Evolutionary conservation across 352 stramenopile species (phyloP), one percentile per base, ranked within the genome.

Genomic region (Pythium sukuiense): DNA sequence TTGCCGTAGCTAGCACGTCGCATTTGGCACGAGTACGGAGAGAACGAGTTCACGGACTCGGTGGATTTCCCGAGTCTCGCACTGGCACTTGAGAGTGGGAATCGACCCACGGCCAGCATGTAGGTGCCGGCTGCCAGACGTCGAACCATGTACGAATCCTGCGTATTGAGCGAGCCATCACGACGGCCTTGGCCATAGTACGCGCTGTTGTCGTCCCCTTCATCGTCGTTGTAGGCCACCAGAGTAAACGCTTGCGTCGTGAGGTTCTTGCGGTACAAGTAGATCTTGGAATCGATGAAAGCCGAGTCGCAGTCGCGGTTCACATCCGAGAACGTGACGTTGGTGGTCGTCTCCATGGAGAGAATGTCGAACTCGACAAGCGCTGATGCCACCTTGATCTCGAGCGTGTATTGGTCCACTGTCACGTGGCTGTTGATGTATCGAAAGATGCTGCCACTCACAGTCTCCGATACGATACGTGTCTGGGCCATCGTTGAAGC

Each of bases 241-340:
- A 83, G 59, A 12, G 63, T 67, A 27, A 85, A 61, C 6, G 63
- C 59, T 5, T 72, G 68, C 3, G 83, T 67, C 0, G 61, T 55
- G 4, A 29, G 39, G 32, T 57, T 56, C 18, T 73, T 52, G 2
- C 59, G 43, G 52, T 86, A 89, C 11, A 90, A 60, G 48, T 73
- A 81, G 12, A 90, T 66, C 33, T 89, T 76, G 18, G 83, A 85
- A 70, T 90, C 81, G 45, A 92, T 89, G 64, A 75, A 90, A 1
- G 81, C 79, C 61, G 81, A 92, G 68, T 92, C 83, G 49, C 83
- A 92, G 59, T 92, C 79, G 7, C 33, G 32, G 63, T 92, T 92
- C 12, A 92, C 81, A 53, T 92, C 83, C 0, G 68, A 29, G 61
- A 85, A 85, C 30, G 72, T 82, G 32, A 55, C 32, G 59, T 85